Evolutionary conservation across 1,139 yeast genomes (phyloP).

Genomic region (Lodderomyces metapsilosis): DNA sequence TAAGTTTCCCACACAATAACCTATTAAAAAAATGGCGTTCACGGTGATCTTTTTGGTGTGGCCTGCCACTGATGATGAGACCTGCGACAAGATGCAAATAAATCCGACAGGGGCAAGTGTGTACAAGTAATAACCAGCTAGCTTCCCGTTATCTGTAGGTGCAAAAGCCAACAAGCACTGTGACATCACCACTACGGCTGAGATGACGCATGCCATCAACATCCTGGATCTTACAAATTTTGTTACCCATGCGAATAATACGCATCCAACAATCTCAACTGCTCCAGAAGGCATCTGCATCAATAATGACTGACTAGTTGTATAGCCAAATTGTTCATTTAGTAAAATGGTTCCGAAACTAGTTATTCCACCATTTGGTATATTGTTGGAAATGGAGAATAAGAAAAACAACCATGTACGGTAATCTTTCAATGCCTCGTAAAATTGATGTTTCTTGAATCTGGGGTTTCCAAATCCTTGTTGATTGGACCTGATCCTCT

Average conservation of each 20-base stretch:
- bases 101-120: conserved; percentile 38
- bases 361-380: conserved; percentile 40
- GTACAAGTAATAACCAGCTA: conserved; percentile 39
- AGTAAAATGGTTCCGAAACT: conserved; percentile 47
- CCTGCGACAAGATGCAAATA: conserved; percentile 46
- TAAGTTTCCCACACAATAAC: conserved; percentile 66
- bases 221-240: conserved; percentile 34
- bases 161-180: conserved; percentile 52
- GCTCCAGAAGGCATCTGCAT: conserved; percentile 39
- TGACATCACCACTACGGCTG: conserved; percentile 33
- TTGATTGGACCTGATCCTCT: conserved; percentile 36
- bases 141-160: conserved; percentile 27
- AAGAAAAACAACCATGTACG: conserved; percentile 43
- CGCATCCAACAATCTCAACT: conserved; percentile 43
- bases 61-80: conserved; percentile 68
- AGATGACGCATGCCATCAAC: conserved; percentile 40
- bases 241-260: conserved; percentile 26
- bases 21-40: conserved; percentile 58
- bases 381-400: conserved; percentile 25
- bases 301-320: conserved; percentile 25
- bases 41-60: conserved; percentile 64
- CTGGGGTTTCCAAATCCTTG: conserved; percentile 58
- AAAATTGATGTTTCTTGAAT: conserved; percentile 53
- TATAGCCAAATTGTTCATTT: conserved; percentile 42
- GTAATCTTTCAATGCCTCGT: conserved; percentile 49